Percentiles rank a stretch among this genome's conserved stretches.
Conservation (phyloP, 2,329 filamentous ascomycete species). For the Fusarium illudens region DNA sequence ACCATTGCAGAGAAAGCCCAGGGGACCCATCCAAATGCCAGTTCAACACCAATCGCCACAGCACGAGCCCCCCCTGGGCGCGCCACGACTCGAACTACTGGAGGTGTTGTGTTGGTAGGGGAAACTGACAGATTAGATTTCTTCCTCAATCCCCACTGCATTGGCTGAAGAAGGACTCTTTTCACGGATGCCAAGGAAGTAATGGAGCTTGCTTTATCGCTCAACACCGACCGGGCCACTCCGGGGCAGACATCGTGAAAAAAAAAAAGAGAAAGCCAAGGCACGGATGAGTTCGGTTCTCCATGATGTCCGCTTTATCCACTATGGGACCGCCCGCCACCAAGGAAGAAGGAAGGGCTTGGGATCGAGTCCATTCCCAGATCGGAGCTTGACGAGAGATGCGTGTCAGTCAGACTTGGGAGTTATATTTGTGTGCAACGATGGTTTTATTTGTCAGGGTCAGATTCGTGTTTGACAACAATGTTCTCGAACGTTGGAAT, state of each 20-base stretch:
- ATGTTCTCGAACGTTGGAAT: slow-evolving; percentile 1
- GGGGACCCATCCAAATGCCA: slow-evolving; percentile 1
- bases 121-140: slow-evolving; percentile 4
- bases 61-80: slow-evolving; percentile 22
- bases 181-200: slow-evolving; percentile 10
- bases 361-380: slow-evolving; percentile 22
- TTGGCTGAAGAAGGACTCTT: neutral
- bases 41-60: slow-evolving; percentile 30
- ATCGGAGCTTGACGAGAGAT: slow-evolving; percentile 11
- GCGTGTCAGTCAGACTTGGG: neutral
- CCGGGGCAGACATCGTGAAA: slow-evolving; percentile 22
- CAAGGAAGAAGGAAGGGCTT: slow-evolving; percentile 23
- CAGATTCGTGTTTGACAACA: neutral
- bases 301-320: slow-evolving; percentile 8
- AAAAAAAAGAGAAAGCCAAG: neutral
- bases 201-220: slow-evolving; percentile 9
- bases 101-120: neutral
- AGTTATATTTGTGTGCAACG: neutral
- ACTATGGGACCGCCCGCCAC: slow-evolving; percentile 12
- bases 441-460: neutral
- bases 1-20: neutral
- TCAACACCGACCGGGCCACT: slow-evolving; percentile 23
- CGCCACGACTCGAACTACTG: slow-evolving; percentile 2
- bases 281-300: slow-evolving; percentile 15
- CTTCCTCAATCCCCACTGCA: neutral